phyloP scores from a whole-genome alignment of 306 rosid genomes.

The Neltuma alba region DNA sequence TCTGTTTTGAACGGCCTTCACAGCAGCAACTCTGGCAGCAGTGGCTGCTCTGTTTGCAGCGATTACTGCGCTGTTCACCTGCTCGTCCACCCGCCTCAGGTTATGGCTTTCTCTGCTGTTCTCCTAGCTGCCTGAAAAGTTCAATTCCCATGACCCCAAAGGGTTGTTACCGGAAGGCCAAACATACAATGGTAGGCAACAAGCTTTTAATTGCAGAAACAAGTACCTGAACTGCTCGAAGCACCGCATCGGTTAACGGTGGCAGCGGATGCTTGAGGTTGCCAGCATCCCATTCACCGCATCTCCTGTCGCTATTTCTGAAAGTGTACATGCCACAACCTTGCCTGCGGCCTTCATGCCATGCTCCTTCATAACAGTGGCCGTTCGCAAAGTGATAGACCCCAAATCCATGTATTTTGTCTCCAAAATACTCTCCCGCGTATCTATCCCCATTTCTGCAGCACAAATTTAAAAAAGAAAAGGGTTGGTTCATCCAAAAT shows the following conservation, averaged over 20 bases:
- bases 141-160: not conserved
- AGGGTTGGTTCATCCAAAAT: not conserved
- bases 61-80: constrained; percentile 75
- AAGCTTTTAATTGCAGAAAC: not conserved
- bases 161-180: not conserved
- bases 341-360: constrained; percentile 97
- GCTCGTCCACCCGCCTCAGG: constrained; percentile 67
- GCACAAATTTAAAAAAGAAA: constrained; percentile 1
- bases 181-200: not conserved
- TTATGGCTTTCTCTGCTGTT: constrained; percentile 76
- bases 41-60: constrained; percentile 90
- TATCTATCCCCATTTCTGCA: constrained; percentile 96
- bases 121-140: constrained; percentile 76
- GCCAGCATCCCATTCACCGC: constrained; percentile 97
- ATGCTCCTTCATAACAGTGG: constrained; percentile 94
- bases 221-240: constrained; percentile 81
- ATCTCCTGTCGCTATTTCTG: constrained; percentile 65
- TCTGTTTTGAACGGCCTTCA: constrained; percentile 93
- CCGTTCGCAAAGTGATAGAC: constrained; percentile 94
- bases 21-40: constrained; percentile 98
- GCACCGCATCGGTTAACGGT: constrained; percentile 57
- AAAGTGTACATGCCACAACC: constrained; percentile 82
- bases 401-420: constrained; percentile 97
- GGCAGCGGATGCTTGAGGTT: constrained; percentile 72
- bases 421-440: constrained; percentile 98